Evolutionary conservation across 441 rosid species (phyloP).

Genomic region (Brassica balearica): DNA sequence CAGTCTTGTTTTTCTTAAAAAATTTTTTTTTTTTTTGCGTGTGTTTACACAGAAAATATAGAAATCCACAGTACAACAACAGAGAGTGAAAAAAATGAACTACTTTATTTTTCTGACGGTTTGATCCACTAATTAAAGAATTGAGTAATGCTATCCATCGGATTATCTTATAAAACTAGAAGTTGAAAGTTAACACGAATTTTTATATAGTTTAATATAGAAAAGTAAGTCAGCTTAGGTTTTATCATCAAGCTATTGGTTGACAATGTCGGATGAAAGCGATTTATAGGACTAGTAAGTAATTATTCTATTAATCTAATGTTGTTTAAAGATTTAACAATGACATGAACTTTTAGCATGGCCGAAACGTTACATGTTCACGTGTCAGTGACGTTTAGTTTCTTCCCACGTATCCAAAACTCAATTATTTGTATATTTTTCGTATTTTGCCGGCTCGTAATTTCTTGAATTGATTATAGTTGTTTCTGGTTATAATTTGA

Average conservation of each 20-base stretch:
- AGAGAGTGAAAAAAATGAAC: neutral
- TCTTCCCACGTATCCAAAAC: conserved; percentile 8
- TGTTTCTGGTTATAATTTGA: neutral
- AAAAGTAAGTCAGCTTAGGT: neutral
- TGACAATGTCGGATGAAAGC: conserved; percentile 28
- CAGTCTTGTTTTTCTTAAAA: neutral
- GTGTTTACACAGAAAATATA: neutral
- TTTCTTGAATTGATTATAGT: neutral
- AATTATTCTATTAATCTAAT: neutral
- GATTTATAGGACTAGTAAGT: conserved; percentile 17
- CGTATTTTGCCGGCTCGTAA: neutral
- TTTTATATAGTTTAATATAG: neutral
- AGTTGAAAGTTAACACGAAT: conserved; percentile 9
- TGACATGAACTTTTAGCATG: conserved; percentile 5
- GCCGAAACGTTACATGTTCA: conserved; percentile 31
- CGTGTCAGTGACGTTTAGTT: neutral
- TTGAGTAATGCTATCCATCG: neutral
- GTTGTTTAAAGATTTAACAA: neutral
- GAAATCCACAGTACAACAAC: neutral
- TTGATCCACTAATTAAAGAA: neutral
- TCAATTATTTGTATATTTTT: neutral
- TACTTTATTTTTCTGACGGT: neutral
- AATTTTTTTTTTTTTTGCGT: neutral
- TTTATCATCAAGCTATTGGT: conserved; percentile 21
- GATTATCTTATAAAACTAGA: neutral